phyloP scores from a whole-genome alignment of 106 monocot species.

The Acanthochlamys bracteata region DNA sequence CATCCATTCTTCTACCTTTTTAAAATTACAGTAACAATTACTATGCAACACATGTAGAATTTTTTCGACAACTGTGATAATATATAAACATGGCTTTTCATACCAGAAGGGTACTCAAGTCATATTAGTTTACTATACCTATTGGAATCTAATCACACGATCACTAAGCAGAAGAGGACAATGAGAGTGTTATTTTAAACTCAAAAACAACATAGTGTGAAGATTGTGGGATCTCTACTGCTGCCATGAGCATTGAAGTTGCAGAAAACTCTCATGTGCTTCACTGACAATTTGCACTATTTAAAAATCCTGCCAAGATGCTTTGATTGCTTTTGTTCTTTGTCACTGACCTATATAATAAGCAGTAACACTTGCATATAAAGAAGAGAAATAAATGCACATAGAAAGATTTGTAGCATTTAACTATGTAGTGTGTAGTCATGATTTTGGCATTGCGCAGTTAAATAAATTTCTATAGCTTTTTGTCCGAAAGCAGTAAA shows the following conservation, averaged over 20 bases:
- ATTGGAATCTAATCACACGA: slow-evolving; percentile 9
- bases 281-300: slow-evolving; percentile 6
- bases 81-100: no score
- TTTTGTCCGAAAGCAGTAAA: no score
- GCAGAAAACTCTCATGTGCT: slow-evolving; percentile 13
- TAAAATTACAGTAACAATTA: no score
- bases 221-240: slow-evolving; percentile 4
- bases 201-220: not conserved
- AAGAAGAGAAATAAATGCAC: slow-evolving; percentile 11
- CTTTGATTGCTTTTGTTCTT: not conserved
- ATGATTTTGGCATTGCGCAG: slow-evolving; percentile 1
- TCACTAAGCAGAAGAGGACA: slow-evolving; percentile 3
- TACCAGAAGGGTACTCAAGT: no score
- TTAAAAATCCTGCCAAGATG: slow-evolving; percentile 13
- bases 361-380: no score
- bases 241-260: slow-evolving; percentile 1
- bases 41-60: no score
- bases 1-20: not conserved
- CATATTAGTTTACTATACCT: not conserved
- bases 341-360: not conserved
- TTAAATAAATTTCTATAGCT: not conserved
- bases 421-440: slow-evolving; percentile 5
- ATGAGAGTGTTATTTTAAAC: not conserved
- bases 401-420: slow-evolving; percentile 6
- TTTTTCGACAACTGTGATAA: no score